phyloP scores from a whole-genome alignment of 176 grass and related monocot genomes.

The Tillandsia fasciculata region DNA sequence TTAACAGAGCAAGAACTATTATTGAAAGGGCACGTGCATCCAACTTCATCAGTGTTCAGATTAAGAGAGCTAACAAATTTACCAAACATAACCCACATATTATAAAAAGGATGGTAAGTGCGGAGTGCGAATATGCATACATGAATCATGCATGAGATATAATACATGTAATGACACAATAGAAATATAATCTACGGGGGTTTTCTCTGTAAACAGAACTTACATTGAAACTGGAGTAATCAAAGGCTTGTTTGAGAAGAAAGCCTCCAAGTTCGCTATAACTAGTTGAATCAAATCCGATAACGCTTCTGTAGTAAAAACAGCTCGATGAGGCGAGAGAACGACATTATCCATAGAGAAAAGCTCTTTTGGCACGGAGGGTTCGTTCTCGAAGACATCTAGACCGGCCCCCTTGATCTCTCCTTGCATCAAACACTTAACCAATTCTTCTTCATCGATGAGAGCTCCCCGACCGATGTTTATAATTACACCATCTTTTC shows the following conservation, averaged over 20 bases:
- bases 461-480: constrained; percentile 56
- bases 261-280: background rate
- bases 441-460: constrained; percentile 59
- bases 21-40: no score
- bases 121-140: no score
- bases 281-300: background rate
- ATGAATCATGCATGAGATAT: no score
- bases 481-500: constrained; percentile 33
- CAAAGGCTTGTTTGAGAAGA: constrained; percentile 3
- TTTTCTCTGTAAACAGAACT: background rate
- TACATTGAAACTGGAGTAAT: background rate
- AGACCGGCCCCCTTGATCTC: constrained; percentile 43
- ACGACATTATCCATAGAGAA: constrained; percentile 53
- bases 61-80: no score
- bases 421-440: constrained; percentile 40
- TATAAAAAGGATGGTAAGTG: no score
- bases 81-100: no score
- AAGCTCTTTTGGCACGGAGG: constrained; percentile 37
- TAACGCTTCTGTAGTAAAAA: constrained; percentile 36
- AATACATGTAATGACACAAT: no score
- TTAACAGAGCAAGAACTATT: no score
- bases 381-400: constrained; percentile 49
- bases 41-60: no score
- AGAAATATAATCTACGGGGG: no score
- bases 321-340: constrained; percentile 44